phyloP scores from a whole-genome alignment of 2,329 filamentous ascomycete species.

The Botryotinia calthae region DNA sequence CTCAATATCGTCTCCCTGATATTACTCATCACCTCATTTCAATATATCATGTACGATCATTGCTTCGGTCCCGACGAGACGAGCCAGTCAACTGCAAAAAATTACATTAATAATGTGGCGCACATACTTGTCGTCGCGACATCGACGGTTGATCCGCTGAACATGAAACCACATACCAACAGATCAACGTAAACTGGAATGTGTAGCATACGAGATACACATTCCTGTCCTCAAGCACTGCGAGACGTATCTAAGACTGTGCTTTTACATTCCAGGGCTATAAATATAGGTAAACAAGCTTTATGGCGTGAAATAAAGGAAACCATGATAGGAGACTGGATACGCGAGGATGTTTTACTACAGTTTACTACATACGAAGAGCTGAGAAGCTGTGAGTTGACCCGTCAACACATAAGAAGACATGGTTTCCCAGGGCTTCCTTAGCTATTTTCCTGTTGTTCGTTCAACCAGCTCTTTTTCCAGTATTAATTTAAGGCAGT shows the following conservation, averaged over 20 bases:
- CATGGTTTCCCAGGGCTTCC: not conserved
- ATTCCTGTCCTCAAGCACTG: not conserved
- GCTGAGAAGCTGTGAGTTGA: not conserved
- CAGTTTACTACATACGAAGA: not conserved
- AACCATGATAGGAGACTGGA: not conserved
- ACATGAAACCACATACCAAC: constrained; percentile 7
- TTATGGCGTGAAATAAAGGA: not conserved
- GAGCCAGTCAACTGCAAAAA: not conserved
- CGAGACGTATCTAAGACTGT: not conserved
- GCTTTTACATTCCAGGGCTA: constrained; percentile 1
- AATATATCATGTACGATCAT: not conserved
- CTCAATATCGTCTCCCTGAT: not conserved
- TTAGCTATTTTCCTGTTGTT: not conserved
- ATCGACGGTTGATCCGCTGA: not conserved
- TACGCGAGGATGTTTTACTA: not conserved
- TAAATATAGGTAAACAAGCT: not conserved
- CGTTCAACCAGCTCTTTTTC: not conserved
- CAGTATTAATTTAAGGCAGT: not conserved
- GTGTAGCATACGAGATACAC: not conserved
- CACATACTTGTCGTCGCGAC: not conserved
- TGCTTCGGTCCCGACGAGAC: not conserved
- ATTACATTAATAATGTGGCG: not conserved
- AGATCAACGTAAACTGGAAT: not conserved
- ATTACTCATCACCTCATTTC: not conserved
- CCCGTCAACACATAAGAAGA: not conserved